These are phyloP conservation scores for Mycogone perniciosa DNA, from an alignment of 2,329 filamentous ascomycete species.

Conservation along the genomic window DNA sequence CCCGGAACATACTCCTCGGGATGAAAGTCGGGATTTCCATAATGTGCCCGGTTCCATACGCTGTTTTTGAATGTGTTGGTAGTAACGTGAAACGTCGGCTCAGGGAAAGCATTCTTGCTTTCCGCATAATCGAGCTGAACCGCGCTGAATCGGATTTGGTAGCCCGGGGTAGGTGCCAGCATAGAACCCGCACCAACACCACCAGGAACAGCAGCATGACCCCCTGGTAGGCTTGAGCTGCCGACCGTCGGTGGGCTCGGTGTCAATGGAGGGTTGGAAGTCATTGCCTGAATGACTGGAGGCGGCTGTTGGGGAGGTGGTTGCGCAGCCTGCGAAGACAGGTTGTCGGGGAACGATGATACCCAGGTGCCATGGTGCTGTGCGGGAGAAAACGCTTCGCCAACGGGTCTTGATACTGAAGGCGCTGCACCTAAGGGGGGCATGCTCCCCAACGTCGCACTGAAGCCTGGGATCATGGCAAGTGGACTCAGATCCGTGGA, in stretches of 20 bases:
- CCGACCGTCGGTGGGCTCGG: constrained; percentile 11
- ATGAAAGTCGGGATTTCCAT: constrained; percentile 53
- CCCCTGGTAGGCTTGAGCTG: constrained; percentile 7
- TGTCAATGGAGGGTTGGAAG: constrained; percentile 16
- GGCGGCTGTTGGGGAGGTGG: constrained; percentile 20
- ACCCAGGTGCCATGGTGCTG: constrained; percentile 35
- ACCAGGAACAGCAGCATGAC: constrained; percentile 5
- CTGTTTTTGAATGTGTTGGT: constrained; percentile 60
- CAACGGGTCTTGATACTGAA: constrained; percentile 18
- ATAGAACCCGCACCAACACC: not conserved
- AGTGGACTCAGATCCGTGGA: constrained; percentile 38
- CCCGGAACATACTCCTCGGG: constrained; percentile 40
- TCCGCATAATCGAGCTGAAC: constrained; percentile 44
- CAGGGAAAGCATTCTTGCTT: constrained; percentile 35
- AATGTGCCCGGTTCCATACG: constrained; percentile 61
- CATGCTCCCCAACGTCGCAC: constrained; percentile 21
- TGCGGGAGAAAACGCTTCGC: constrained; percentile 28
- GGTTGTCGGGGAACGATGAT: constrained; percentile 23
- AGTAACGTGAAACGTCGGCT: constrained; percentile 41
- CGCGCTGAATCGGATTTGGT: constrained; percentile 44
- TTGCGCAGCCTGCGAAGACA: constrained; percentile 18
- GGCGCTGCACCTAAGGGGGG: constrained; percentile 29
- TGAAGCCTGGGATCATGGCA: constrained; percentile 42
- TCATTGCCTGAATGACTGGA: constrained; percentile 28
- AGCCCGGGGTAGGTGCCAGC: constrained; percentile 16